A percentile compares a stretch with the other conserved stretches of the same genome.
These are phyloP conservation scores for Bidens hawaiensis DNA, from an alignment of 140 eudicot species.

Conservation along the genomic window DNA sequence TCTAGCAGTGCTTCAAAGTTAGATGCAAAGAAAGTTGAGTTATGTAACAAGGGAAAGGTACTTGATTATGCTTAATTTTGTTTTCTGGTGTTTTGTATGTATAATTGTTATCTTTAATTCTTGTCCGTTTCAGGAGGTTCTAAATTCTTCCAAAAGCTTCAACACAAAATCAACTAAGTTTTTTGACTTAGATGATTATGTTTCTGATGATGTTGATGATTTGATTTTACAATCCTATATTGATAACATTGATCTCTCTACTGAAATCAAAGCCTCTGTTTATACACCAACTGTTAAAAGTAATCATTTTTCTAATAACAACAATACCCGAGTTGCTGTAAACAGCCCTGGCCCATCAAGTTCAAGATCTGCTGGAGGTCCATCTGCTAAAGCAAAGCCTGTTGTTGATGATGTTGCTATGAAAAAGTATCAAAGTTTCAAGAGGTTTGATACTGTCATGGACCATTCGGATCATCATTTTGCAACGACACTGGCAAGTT, in stretches of 20 bases:
- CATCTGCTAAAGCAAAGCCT: constrained; percentile 7
- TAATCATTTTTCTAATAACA: constrained; percentile 12
- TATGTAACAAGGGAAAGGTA: constrained; percentile 23
- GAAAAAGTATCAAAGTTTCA: constrained; percentile 40
- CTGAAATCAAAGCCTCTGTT: constrained; percentile 61
- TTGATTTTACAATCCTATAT: constrained; percentile 56
- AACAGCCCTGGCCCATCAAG: constrained; percentile 9
- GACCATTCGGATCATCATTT: constrained; percentile 63
- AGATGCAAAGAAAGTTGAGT: constrained; percentile 16
- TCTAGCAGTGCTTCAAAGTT: constrained; percentile 15
- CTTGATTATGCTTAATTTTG: neutral
- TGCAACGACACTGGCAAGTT: constrained; percentile 48
- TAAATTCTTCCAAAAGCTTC: constrained; percentile 16
- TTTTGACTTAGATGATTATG: constrained; percentile 35
- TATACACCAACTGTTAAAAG: neutral
- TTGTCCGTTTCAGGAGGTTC: constrained; percentile 18
- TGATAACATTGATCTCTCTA: constrained; percentile 70
- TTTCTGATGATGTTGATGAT: constrained; percentile 44
- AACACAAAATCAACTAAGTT: constrained; percentile 25
- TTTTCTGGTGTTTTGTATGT: constrained; percentile 3
- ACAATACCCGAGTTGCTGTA: constrained; percentile 7
- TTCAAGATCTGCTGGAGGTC: constrained; percentile 15
- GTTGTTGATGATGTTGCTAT: constrained; percentile 33
- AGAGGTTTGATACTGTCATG: constrained; percentile 68
- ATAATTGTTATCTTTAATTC: neutral